Evolutionary conservation across 805 yeast species (phyloP), one percentile per base, ranked within the genome.

Genomic region (Pichia thaimueangensis): DNA sequence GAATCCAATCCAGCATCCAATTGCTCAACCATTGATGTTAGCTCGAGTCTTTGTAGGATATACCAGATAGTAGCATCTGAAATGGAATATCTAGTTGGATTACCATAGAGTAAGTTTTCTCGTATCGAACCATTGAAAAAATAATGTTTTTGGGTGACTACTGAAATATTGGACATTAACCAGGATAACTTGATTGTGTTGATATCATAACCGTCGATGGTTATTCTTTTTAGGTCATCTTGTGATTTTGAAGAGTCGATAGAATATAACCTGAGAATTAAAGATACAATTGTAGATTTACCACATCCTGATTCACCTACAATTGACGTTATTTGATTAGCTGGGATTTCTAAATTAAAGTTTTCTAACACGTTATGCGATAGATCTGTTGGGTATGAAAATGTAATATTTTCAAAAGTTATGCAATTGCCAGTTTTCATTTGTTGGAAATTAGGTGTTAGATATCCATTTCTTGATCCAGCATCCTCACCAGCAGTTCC

Each of bases 221-320:
- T 62, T 0, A 62, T 41, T 0, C 76, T 71, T 0, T 61, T 49
- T 7, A 21, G 15, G 35, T 11, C 11, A 24, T 23, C n/a, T 33
- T 22, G 12, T 32, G 19, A 29, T 17, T 30, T 5, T 19, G 23
- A 16, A n/a, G 20, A 3, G 22, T 24, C 15, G 1, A 57, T 58
- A 9, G 46, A 41, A 46, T 77, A 77, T 1, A 89, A 59, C 38
- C 82, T 65, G 2, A 79, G 60, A 0, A 89, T 48, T 11, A 89
- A 51, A 1, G 71, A 65, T 0, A 78, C 62, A 1, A 91, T 47
- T 0, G 97, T 87, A 0, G 96, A 83, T 60, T 93, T 93, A 0
- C 99, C 99, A 12, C 82, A 73, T 0, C 99, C 99, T 2, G 97
- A 86, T 28, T 74, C 78, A 0, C 98, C 99, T 3, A 81, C 76